These are phyloP conservation scores for Coemansia sp. DNA, from an alignment of 192 early-diverging fungal species.

Conservation along the genomic window DNA sequence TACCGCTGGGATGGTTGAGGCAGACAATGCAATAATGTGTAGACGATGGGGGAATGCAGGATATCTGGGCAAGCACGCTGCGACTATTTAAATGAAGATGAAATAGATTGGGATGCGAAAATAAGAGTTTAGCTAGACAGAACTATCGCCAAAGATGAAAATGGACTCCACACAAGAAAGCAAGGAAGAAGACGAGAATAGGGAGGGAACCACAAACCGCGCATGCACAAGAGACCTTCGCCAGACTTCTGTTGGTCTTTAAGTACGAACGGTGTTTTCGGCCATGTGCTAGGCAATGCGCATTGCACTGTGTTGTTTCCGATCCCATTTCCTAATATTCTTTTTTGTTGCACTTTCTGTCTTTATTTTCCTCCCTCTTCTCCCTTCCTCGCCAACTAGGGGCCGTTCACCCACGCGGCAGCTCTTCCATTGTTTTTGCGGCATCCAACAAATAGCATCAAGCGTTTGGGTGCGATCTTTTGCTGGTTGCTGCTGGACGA, in stretches of 20 bases:
- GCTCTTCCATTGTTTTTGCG: neutral
- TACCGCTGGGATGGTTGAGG: neutral
- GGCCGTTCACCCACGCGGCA: conserved; percentile 5
- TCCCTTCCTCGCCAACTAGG: neutral
- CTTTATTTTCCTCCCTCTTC: neutral
- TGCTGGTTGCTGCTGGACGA: neutral
- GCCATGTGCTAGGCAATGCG: neutral
- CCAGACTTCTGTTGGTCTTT: conserved; percentile 1
- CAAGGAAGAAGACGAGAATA: neutral
- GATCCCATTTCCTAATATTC: neutral
- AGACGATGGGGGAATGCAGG: neutral
- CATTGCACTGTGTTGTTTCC: neutral
- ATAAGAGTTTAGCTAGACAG: neutral
- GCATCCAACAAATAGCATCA: neutral
- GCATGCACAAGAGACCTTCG: neutral
- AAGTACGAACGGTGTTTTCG: neutral
- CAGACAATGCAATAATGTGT: neutral
- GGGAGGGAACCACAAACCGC: conserved; percentile 2
- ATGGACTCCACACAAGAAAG: neutral
- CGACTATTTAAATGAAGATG: neutral
- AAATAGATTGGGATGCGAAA: neutral
- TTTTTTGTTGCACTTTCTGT: neutral
- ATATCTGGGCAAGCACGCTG: neutral
- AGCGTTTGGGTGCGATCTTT: neutral
- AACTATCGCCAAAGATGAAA: neutral